Evolutionary conservation across 208 protist species (phyloP).

Genomic region (Zelonia costaricensis): DNA sequence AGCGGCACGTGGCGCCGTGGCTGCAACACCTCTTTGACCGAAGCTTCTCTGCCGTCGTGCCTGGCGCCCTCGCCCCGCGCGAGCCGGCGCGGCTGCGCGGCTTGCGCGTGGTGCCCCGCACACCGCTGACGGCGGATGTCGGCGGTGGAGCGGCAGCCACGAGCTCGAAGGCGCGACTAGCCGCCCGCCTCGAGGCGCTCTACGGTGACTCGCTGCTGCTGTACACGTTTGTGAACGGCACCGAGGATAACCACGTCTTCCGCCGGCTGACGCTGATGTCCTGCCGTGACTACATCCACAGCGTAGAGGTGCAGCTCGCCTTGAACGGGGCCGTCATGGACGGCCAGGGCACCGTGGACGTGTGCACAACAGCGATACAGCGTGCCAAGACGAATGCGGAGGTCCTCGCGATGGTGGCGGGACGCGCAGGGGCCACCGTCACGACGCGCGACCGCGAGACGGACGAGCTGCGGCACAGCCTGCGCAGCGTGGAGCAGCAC

Average conservation of each 20-base stretch:
- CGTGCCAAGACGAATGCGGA: conserved; percentile 14
- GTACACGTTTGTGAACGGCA: conserved; percentile 97
- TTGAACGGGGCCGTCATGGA: conserved; percentile 17
- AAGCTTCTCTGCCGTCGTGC: conserved; percentile 11
- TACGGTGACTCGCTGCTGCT: conserved; percentile 86
- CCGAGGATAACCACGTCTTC: conserved; percentile 72
- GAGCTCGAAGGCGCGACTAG: background rate
- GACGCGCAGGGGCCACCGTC: background rate
- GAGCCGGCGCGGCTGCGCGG: conserved; percentile 18
- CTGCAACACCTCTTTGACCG: background rate
- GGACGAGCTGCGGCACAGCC: conserved; percentile 93
- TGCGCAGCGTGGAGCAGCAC: conserved; percentile 93
- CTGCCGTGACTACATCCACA: conserved; percentile 14
- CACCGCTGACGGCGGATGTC: background rate
- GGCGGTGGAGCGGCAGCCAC: background rate
- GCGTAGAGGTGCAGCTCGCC: conserved; percentile 15
- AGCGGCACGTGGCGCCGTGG: conserved; percentile 9
- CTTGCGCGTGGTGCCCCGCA: background rate
- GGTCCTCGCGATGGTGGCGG: background rate
- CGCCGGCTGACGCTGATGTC: conserved; percentile 17
- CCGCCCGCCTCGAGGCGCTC: conserved; percentile 6
- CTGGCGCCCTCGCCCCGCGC: conserved; percentile 8
- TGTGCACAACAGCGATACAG: conserved; percentile 23
- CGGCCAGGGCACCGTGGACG: conserved; percentile 16
- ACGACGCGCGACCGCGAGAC: conserved; percentile 75